Evolutionary conservation across 192 early-diverging fungal species (phyloP).

Genomic region (Mortierella antarctica): DNA sequence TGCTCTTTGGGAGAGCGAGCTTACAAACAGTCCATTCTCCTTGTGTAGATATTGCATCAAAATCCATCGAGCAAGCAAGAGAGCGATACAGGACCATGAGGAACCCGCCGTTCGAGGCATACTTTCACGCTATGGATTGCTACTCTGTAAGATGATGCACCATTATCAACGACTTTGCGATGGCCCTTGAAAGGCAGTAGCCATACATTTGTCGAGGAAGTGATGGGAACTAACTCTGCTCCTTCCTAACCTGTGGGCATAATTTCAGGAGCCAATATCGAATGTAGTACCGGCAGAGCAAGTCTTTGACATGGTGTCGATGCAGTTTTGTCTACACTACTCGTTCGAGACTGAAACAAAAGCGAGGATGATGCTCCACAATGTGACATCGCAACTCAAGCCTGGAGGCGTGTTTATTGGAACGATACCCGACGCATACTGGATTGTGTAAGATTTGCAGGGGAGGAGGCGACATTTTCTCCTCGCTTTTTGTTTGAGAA

Average conservation of each 20-base stretch:
- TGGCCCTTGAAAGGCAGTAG: no score
- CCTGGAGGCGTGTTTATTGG: slow-evolving; percentile 88
- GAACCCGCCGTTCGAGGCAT: slow-evolving; percentile 71
- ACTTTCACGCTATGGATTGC: slow-evolving; percentile 90
- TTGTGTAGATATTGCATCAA: slow-evolving; percentile 82
- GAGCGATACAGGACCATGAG: slow-evolving; percentile 71
- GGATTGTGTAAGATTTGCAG: slow-evolving; percentile 75
- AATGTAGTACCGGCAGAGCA: slow-evolving; percentile 61
- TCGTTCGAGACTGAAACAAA: slow-evolving; percentile 88
- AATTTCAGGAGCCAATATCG: slow-evolving; percentile 64
- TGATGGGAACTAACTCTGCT: background rate
- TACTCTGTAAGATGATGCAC: slow-evolving; percentile 66
- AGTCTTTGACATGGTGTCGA: slow-evolving; percentile 87
- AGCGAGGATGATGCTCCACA: slow-evolving; percentile 83
- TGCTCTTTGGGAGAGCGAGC: background rate
- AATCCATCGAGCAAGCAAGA: slow-evolving; percentile 86
- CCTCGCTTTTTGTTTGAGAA: background rate
- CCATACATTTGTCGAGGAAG: background rate
- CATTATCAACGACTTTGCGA: background rate
- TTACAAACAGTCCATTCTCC: background rate
- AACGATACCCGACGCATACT: slow-evolving; percentile 93
- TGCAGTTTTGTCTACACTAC: slow-evolving; percentile 98
- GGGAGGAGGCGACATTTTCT: background rate
- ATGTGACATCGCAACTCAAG: slow-evolving; percentile 76
- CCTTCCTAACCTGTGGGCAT: slow-evolving; percentile 5